A percentile compares a stretch with the other conserved stretches of the same genome.
These are phyloP conservation scores for Grigorovia yakushimaensis DNA, from an alignment of 805 yeast genomes.

Conservation along the genomic window DNA sequence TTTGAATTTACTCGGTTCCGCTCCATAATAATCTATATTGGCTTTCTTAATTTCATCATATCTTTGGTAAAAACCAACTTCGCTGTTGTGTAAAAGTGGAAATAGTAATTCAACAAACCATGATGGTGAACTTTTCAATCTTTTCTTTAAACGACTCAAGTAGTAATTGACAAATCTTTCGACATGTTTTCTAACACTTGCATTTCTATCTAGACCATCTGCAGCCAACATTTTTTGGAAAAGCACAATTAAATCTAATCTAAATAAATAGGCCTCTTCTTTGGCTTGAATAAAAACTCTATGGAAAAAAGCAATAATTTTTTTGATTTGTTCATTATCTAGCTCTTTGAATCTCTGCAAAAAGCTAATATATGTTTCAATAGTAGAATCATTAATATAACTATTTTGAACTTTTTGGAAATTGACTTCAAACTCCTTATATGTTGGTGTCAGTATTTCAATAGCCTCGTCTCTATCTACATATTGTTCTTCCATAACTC, in stretches of 20 bases:
- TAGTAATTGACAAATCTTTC: constrained; percentile 57
- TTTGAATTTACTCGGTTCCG: constrained; percentile 18
- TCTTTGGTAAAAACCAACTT: constrained; percentile 37
- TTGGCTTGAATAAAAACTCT: constrained; percentile 57
- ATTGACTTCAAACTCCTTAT: constrained; percentile 12
- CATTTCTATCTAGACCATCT: constrained; percentile 37
- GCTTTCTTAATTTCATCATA: constrained; percentile 30
- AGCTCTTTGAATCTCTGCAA: constrained; percentile 56
- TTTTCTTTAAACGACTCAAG: constrained; percentile 47
- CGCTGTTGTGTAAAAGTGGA: constrained; percentile 41
- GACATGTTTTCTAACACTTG: constrained; percentile 46
- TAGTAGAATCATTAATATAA: constrained; percentile 39
- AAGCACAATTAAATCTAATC: constrained; percentile 64
- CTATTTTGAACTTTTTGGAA: constrained; percentile 16
- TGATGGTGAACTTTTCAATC: constrained; percentile 41
- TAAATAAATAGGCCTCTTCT: constrained; percentile 44
- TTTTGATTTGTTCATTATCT: constrained; percentile 47
- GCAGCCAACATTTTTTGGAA: constrained; percentile 45
- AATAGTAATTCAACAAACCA: constrained; percentile 58
- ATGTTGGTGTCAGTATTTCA: constrained; percentile 16
- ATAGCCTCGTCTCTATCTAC: constrained; percentile 26
- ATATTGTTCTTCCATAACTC: constrained; percentile 28
- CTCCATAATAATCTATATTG: constrained; percentile 9
- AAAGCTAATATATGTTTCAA: constrained; percentile 56
- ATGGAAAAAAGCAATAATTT: constrained; percentile 61